Evolutionary conservation across 805 yeast species (phyloP), one percentile per base, ranked within the genome.

Genomic region (Barnettozyma sp.): DNA sequence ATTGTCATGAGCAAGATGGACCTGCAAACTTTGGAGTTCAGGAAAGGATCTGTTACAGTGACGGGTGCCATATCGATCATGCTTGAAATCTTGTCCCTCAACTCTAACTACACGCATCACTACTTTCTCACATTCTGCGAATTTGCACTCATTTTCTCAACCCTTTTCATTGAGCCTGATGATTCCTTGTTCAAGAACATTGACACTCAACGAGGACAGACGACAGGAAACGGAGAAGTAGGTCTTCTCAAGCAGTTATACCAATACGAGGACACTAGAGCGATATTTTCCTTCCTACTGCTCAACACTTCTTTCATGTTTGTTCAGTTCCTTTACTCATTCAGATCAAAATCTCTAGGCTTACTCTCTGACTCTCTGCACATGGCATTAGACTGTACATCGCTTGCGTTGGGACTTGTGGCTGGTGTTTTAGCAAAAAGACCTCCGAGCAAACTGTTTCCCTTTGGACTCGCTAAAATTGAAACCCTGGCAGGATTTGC

Each of bases 401-500:
- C 97, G 0, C 64, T 92, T 37, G 76, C 92, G 3, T 71, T 92
- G 21, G 99, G 99, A 0, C 64, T 92, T 2, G 68, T 90, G 18
- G 98, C 99, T 0, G 84, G 94, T 16, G 70, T 75, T 11, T 60
- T 76, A 35, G 67, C 81, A 3, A 76, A 73, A 43, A 63, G 63
- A 42, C 76, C 78, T 2, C 71, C 83, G 5, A 73, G 73, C 40
- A 70, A 78, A n/a, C 69, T 72, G 35, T 90, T 73, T 53, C 97
- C 97, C 1, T 86, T 85, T 63, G 96, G 95, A 0, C 64, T 90
- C 34, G 69, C 77, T 7, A 76, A 87, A 56, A 76, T 92, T 32
- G 97, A 88, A 56, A 87, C 94, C 2, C 66, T 92, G 37, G 92
- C 97, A 0, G 98, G 98, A 0, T 92, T 92, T 51, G 83, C 97